These are phyloP conservation scores for Actinidia arguta DNA, from an alignment of 179 eudicot species.

Conservation along the genomic window DNA sequence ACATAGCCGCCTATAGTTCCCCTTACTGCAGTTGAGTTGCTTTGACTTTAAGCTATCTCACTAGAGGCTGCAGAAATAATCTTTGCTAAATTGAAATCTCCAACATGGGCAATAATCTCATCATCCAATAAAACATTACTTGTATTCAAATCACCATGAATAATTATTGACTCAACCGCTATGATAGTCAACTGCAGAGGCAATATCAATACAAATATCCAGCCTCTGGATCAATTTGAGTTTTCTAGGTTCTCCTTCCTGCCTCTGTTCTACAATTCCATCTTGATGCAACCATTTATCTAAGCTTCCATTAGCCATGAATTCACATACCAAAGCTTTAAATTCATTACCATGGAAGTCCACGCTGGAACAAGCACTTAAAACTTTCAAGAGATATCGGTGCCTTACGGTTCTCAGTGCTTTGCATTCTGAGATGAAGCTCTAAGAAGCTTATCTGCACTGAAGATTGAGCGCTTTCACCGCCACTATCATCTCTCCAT, in stretches of 20 bases:
- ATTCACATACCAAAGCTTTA: slow-evolving; percentile 12
- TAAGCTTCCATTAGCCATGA: slow-evolving; percentile 19
- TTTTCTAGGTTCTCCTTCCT: neutral
- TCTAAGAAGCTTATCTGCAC: slow-evolving; percentile 8
- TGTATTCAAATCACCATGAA: neutral
- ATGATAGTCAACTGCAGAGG: neutral
- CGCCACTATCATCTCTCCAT: neutral
- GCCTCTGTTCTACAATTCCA: too few species aligned
- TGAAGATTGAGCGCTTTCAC: slow-evolving; percentile 26
- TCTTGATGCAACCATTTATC: neutral
- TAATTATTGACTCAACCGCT: neutral
- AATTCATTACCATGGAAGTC: slow-evolving; percentile 17
- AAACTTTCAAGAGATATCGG: slow-evolving; percentile 19
- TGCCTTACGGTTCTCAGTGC: slow-evolving; percentile 18
- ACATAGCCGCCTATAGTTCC: neutral
- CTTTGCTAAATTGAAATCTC: neutral
- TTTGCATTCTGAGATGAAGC: slow-evolving; percentile 23
- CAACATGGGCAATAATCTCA: neutral
- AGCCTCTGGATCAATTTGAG: neutral
- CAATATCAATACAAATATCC: neutral
- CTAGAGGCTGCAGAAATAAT: neutral
- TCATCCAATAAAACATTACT: slow-evolving; percentile 1
- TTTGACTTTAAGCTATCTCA: neutral
- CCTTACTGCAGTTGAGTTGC: neutral
- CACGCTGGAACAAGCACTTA: slow-evolving; percentile 15